phyloP scores from a whole-genome alignment of 2,329 filamentous ascomycete species.

The Ampelomyces quisqualis region DNA sequence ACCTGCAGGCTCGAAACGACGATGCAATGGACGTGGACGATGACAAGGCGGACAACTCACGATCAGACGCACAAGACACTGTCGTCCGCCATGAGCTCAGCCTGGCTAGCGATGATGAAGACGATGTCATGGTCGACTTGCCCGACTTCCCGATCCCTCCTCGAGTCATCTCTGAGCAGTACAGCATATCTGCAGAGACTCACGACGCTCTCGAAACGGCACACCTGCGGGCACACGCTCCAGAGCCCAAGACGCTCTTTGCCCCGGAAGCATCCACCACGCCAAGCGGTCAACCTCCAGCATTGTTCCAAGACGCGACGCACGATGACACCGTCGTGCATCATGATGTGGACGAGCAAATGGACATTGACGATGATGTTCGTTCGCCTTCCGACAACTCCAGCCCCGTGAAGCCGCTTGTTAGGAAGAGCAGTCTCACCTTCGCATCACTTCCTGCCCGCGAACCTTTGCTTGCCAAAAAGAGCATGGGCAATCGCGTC shows the following conservation, averaged over 20 bases:
- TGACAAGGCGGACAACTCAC: conserved; percentile 23
- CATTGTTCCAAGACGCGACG: conserved; percentile 19
- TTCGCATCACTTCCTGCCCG: conserved; percentile 91
- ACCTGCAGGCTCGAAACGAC: conserved; percentile 20
- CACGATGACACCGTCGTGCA: conserved; percentile 36
- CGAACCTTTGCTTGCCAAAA: conserved; percentile 81
- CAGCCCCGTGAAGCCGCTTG: conserved; percentile 71
- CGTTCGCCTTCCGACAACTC: conserved; percentile 68
- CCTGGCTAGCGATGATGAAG: conserved; percentile 15
- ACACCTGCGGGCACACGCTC: conserved; percentile 20
- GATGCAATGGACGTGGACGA: conserved; percentile 39
- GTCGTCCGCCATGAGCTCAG: conserved; percentile 28
- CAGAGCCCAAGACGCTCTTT: conserved; percentile 27
- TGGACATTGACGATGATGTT: conserved; percentile 54
- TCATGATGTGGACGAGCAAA: conserved; percentile 41
- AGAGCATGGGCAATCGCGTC: conserved; percentile 71
- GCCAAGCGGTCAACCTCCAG: conserved; percentile 24
- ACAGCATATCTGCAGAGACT: conserved; percentile 36
- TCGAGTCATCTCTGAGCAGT: conserved; percentile 29
- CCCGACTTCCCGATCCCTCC: conserved; percentile 25
- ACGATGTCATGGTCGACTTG: conserved; percentile 22
- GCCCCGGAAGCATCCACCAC: conserved; percentile 21
- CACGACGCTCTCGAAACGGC: conserved; percentile 35
- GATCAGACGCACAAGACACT: conserved; percentile 27
- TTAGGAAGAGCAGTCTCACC: conserved; percentile 91